Conservation (phyloP, 495 filamentous ascomycete species). For the Aspergillus mulundensis region DNA sequence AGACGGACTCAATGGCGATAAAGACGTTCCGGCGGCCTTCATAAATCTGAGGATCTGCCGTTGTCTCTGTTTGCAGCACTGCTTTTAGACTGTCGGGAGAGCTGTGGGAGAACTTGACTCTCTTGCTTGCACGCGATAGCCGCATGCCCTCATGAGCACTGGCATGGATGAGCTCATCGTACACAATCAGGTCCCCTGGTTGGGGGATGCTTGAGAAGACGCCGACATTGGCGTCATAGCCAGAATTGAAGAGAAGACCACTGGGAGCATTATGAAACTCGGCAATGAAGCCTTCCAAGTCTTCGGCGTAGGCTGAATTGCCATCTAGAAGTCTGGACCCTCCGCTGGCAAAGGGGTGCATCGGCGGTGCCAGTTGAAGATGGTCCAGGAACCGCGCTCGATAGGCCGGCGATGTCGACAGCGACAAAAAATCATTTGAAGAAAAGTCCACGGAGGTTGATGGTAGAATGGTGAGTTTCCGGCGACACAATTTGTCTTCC, state of each 20-base stretch:
- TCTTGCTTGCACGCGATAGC: conserved; percentile 50
- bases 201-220: conserved; percentile 65
- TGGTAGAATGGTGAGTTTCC: conserved; percentile 37
- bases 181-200: conserved; percentile 62
- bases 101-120: conserved; percentile 60
- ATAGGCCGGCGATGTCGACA: conserved; percentile 34
- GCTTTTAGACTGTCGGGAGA: conserved; percentile 39
- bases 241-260: conserved; percentile 73
- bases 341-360: conserved; percentile 37
- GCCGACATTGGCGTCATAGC: conserved; percentile 72
- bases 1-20: conserved; percentile 69
- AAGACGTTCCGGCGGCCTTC: conserved; percentile 46
- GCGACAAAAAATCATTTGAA: conserved; percentile 46
- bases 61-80: conserved; percentile 35
- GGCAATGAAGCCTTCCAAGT: conserved; percentile 61
- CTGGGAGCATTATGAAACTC: conserved; percentile 59
- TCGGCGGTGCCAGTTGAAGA: conserved; percentile 28
- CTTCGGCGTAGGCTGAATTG: conserved; percentile 61
- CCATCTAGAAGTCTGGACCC: conserved; percentile 54
- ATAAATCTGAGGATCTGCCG: conserved; percentile 26
- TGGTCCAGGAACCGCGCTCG: conserved; percentile 28
- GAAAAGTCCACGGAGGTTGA: conserved; percentile 38
- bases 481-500: conserved; percentile 43
- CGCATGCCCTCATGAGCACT: conserved; percentile 76
- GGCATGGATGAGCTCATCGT: conserved; percentile 74